These are phyloP conservation scores for Thuja plicata DNA, from an alignment of 83 land plant species.

Conservation along the genomic window DNA sequence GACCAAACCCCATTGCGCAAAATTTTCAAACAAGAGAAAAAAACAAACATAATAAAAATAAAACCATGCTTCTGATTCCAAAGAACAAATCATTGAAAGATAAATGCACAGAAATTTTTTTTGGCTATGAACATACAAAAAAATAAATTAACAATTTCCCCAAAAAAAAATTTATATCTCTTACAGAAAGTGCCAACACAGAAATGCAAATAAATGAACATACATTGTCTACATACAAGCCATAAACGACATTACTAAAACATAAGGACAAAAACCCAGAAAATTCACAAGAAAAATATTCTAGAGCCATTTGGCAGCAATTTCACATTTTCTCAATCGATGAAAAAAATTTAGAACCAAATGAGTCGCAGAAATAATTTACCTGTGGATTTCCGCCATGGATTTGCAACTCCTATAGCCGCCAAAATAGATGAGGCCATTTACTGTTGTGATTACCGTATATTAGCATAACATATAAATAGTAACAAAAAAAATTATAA, in stretches of 20 bases:
- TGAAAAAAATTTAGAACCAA: not conserved
- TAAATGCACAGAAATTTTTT: not conserved
- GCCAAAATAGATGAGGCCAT: not conserved
- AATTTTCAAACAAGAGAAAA: not conserved
- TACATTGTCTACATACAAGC: not conserved
- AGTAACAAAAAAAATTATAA: not conserved
- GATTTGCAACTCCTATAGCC: not conserved
- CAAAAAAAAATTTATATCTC: not conserved
- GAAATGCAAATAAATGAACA: not conserved
- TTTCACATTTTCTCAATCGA: too few relatives aligned
- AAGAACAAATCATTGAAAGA: not conserved
- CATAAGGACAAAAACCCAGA: not conserved
- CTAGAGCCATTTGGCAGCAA: not conserved
- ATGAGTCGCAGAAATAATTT: not conserved
- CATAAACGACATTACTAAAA: not conserved
- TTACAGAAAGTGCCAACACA: not conserved
- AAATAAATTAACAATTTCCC: too few relatives aligned
- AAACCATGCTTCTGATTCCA: not conserved
- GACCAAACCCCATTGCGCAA: not conserved
- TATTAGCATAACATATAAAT: not conserved
- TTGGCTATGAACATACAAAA: not conserved
- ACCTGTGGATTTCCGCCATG: conserved; percentile 13
- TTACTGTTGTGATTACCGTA: not conserved
- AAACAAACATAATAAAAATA: not conserved
- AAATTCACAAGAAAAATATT: not conserved